Conservation (phyloP, 805 yeast species). For the Ogataea saltuana region DNA sequence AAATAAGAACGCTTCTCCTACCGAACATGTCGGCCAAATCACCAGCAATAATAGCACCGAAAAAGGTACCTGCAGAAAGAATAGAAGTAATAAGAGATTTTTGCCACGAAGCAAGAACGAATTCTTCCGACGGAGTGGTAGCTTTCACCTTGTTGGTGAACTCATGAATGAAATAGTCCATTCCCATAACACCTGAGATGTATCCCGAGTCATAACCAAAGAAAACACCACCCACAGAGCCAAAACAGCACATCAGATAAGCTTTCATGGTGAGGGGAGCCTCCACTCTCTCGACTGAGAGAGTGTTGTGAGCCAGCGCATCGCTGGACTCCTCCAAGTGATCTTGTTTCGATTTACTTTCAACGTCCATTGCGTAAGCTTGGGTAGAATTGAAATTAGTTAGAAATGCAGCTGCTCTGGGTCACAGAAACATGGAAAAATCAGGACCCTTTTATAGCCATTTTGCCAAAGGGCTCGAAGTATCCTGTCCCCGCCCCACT, state of each 20-base stretch:
- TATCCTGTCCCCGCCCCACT: neutral
- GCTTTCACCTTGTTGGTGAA: constrained; percentile 29
- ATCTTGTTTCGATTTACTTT: neutral
- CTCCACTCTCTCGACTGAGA: constrained; percentile 31
- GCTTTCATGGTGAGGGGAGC: constrained; percentile 40
- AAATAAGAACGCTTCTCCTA: constrained; percentile 47
- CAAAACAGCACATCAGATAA: constrained; percentile 51
- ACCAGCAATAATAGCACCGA: constrained; percentile 65
- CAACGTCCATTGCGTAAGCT: constrained; percentile 3
- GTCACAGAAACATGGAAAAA: no score
- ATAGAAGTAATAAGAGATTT: constrained; percentile 64
- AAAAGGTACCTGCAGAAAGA: constrained; percentile 68
- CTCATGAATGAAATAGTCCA: constrained; percentile 45
- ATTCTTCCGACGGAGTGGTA: constrained; percentile 19
- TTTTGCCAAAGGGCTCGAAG: neutral
- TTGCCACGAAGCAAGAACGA: constrained; percentile 32
- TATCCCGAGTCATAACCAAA: constrained; percentile 73
- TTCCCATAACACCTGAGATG: constrained; percentile 65
- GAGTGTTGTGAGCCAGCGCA: constrained; percentile 17
- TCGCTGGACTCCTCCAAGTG: constrained; percentile 10
- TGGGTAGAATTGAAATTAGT: no score
- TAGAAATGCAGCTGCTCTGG: no score
- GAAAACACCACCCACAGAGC: constrained; percentile 67
- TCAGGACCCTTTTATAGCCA: neutral
- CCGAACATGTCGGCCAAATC: constrained; percentile 50